Evolutionary conservation across 306 rosid genomes (phyloP), one percentile per base, ranked within the genome.

Genomic region (Heteromeles arbutifolia): DNA sequence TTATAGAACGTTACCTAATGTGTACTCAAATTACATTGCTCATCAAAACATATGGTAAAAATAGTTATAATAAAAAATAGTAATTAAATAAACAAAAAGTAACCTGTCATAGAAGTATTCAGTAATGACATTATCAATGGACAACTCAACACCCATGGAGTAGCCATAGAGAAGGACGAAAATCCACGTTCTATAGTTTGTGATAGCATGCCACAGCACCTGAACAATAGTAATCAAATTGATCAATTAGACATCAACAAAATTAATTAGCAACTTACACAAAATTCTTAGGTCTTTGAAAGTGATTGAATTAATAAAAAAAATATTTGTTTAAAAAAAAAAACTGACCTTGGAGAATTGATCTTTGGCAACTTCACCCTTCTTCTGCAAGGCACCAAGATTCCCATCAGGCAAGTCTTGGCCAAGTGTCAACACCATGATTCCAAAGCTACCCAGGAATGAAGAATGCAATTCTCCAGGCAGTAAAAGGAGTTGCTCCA

Each of bases 351-450:
- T 91, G 72, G 84, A 78, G 79, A 94, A 91, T 59, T 90, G 86
- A 83, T 94, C 98, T 74, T 75, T 91, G 31, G 91, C 84, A 32
- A 88, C 90, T 2, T 87, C 75, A 25, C 98, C 98, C 73, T 78
- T 87, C 87, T 90, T 91, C 77, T 90, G 96, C 1, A 94, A 74
- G n/a, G 89, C 80, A 41, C 76, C 57, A 19, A 91, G 97, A 80
- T 94, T 94, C 10, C 98, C 98, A 79, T 94, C 97, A 0, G 97
- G 97, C 82, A 88, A 84, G 75, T 94, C 97, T 52, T 90, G 98
- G 44, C 96, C 98, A 9, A 94, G 81, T 1, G 94, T 88, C 32
- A 91, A 62, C 56, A 93, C 97, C 34, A 91, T 6, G 74, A 91
- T 74, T 13, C 97, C 98, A 92, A 72, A 90, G 37, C 82, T 76